phyloP scores from a whole-genome alignment of 2,329 filamentous ascomycete genomes.

The Chrysosporium keratinophilum region DNA sequence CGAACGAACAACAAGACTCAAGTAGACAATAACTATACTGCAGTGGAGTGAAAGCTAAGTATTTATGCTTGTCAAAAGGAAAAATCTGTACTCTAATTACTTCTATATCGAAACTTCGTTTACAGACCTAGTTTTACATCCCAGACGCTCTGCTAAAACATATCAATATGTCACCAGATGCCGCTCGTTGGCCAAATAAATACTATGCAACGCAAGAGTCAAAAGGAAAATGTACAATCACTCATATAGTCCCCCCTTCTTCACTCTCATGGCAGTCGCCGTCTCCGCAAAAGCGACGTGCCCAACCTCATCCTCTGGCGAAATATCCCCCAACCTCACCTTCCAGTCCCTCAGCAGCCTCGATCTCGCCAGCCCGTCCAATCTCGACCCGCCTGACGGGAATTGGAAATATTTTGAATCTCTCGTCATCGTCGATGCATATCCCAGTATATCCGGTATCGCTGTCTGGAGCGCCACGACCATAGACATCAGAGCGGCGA shows the following conservation, averaged over 20 bases:
- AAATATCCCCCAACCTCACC: conserved; percentile 10
- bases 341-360: not conserved
- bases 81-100: too few relatives aligned
- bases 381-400: not conserved
- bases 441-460: conserved; percentile 10
- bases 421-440: conserved; percentile 8
- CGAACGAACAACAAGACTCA: too few relatives aligned
- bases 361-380: conserved; percentile 9
- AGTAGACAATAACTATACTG: conserved; percentile 42
- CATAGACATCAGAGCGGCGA: not conserved
- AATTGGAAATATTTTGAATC: conserved; percentile 8
- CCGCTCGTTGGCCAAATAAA: too few relatives aligned
- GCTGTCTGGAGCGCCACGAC: not conserved
- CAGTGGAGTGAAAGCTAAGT: too few relatives aligned
- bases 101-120: too few relatives aligned
- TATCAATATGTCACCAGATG: too few relatives aligned
- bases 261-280: not conserved
- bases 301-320: not conserved
- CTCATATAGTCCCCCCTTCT: not conserved
- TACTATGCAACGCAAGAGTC: too few relatives aligned
- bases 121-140: too few relatives aligned
- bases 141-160: too few relatives aligned
- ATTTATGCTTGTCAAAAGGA: too few relatives aligned
- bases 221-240: not conserved
- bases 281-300: conserved; percentile 8